Conservation (phyloP, 208 protist species). For the Herpetomonas samuelpessoai region DNA sequence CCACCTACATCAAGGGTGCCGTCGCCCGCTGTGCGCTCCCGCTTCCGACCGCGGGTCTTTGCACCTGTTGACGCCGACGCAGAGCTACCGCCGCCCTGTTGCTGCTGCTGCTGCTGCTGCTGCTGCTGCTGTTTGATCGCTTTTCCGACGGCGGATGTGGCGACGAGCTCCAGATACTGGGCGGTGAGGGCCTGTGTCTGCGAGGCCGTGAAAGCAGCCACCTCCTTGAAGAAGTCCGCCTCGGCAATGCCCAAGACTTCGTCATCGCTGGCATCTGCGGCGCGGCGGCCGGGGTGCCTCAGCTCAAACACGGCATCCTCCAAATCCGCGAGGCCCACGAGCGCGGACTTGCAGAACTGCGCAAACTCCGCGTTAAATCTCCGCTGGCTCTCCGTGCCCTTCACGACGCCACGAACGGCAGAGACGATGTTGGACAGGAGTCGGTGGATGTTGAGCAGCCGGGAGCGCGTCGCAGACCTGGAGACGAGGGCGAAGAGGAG, state of each 20-base stretch:
- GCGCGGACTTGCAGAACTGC: conserved; percentile 59
- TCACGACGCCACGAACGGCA: conserved; percentile 44
- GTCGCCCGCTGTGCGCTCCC: too few relatives aligned
- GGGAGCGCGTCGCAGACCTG: neutral
- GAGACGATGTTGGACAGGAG: conserved; percentile 24
- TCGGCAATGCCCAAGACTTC: conserved; percentile 42
- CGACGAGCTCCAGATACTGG: conserved; percentile 73
- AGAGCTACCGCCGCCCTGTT: conserved; percentile 12
- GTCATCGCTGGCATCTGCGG: conserved; percentile 28
- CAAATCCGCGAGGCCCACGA: conserved; percentile 45
- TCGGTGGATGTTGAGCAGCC: conserved; percentile 19
- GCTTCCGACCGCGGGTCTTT: too few relatives aligned
- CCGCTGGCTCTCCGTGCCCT: conserved; percentile 72
- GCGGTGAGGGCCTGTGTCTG: conserved; percentile 42
- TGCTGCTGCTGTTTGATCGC: conserved; percentile 21
- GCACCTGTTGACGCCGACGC: too few relatives aligned
- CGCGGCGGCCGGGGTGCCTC: conserved; percentile 34
- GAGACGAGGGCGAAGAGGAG: conserved; percentile 8
- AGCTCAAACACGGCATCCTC: conserved; percentile 71
- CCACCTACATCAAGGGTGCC: too few relatives aligned
- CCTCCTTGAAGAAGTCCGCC: conserved; percentile 43
- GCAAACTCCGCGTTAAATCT: conserved; percentile 67
- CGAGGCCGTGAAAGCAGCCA: conserved; percentile 50
- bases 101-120: conserved; percentile 6
- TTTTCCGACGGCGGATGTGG: conserved; percentile 36